Percentiles rank a stretch among this genome's conserved stretches.
Conservation (phyloP, 352 stramenopile genomes). For the Blastocystis sp. region DNA sequence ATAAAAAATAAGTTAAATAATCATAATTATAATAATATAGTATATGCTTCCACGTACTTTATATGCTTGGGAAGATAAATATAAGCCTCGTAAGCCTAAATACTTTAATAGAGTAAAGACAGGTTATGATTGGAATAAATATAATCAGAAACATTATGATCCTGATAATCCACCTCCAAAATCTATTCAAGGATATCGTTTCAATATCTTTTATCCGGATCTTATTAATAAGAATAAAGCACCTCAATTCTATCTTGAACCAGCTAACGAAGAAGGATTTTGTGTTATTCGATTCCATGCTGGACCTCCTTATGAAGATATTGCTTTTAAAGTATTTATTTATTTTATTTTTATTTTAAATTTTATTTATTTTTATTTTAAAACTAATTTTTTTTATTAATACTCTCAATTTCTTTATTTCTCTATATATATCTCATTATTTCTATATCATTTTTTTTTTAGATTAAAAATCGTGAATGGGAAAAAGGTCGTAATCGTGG, state of each 20-base stretch:
- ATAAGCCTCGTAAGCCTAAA: conserved; percentile 80
- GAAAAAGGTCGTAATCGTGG: conserved; percentile 81
- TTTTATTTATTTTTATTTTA: too few relatives aligned
- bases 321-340: conserved; percentile 68
- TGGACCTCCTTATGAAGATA: conserved; percentile 90
- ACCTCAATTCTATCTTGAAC: conserved; percentile 78
- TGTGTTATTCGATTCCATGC: conserved; percentile 91
- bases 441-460: too few relatives aligned
- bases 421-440: too few relatives aligned
- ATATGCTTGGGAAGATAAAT: conserved; percentile 79
- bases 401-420: too few relatives aligned
- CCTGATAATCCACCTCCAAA: conserved; percentile 96
- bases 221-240: conserved; percentile 83
- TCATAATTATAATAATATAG: conserved; percentile 43
- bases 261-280: conserved; percentile 67
- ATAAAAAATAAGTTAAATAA: background rate
- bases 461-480: conserved; percentile 97
- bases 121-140: conserved; percentile 98
- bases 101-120: conserved; percentile 98
- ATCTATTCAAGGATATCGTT: conserved; percentile 98
- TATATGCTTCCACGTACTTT: conserved; percentile 55
- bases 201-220: conserved; percentile 98
- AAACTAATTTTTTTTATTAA: too few relatives aligned
- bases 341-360: background rate
- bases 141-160: conserved; percentile 99